A percentile compares a stretch with the other conserved stretches of the same genome.
phyloP scores from a whole-genome alignment of 331 rosid genomes.

The Prunus yedoensis region DNA sequence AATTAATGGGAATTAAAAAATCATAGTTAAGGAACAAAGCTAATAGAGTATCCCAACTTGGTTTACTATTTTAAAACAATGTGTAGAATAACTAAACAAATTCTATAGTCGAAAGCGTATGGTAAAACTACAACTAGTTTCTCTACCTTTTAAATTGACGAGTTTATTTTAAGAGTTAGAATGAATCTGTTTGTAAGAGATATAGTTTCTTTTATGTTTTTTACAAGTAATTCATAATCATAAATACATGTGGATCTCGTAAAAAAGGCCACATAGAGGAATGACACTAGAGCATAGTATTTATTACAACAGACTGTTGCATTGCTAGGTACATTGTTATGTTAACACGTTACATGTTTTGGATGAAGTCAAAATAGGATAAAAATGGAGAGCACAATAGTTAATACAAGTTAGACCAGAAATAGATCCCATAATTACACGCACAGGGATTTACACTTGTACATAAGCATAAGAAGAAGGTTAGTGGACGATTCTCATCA shows the following conservation, averaged over 20 bases:
- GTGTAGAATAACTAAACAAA: too few species aligned
- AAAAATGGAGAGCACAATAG: neutral
- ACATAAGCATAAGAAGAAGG: neutral
- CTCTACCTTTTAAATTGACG: too few species aligned
- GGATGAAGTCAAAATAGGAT: neutral
- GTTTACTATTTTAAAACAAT: neutral
- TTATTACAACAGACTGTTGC: too few species aligned
- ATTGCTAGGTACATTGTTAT: neutral
- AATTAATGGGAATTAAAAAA: neutral
- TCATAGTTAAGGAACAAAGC: neutral
- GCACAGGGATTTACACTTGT: neutral
- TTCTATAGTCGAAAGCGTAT: too few species aligned
- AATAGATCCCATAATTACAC: neutral
- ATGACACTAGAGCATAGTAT: too few species aligned
- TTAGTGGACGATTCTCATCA: conserved; percentile 24
- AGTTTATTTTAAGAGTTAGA: too few species aligned
- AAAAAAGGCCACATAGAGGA: too few species aligned
- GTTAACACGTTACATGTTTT: neutral
- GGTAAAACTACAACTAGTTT: too few species aligned
- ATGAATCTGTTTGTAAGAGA: too few species aligned
- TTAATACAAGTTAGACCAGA: neutral
- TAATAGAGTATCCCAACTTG: neutral
- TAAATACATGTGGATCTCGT: too few species aligned
- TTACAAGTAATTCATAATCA: too few species aligned
- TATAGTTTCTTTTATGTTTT: too few species aligned